These are phyloP conservation scores for Lolium multiflorum DNA, from an alignment of 176 grass and related monocot species.

Conservation along the genomic window DNA sequence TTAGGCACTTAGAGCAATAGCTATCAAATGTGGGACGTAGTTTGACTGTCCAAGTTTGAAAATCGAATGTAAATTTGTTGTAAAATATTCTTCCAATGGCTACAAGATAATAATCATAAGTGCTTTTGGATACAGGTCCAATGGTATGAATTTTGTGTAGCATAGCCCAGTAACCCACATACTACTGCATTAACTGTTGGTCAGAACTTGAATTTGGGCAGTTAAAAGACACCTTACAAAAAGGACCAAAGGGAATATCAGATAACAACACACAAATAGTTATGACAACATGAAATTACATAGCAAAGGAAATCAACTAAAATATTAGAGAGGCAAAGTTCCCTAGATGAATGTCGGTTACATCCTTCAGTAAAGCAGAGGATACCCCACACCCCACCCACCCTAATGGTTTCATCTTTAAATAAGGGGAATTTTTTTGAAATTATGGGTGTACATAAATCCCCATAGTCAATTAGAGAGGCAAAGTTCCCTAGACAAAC, in stretches of 20 bases:
- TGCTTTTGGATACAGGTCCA: neutral
- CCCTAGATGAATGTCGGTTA: too few species aligned
- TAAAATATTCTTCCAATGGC: neutral
- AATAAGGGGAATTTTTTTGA: neutral
- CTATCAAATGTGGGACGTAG: neutral
- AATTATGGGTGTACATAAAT: neutral
- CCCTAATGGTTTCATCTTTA: neutral
- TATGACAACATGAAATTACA: neutral
- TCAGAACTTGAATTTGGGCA: neutral
- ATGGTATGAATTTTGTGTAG: neutral
- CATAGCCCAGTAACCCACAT: neutral
- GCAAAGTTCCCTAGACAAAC: neutral
- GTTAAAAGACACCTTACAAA: slow-evolving; percentile 2
- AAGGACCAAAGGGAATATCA: neutral
- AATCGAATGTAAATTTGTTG: neutral
- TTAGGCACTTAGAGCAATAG: neutral
- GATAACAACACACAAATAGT: slow-evolving; percentile 1
- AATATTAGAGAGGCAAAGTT: too few species aligned
- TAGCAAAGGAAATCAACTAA: neutral
- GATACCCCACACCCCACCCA: neutral
- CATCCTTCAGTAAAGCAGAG: neutral
- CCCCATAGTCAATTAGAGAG: neutral
- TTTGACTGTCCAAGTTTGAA: slow-evolving; percentile 11
- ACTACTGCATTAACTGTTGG: neutral
- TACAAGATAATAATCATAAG: slow-evolving; percentile 7